Base-by-base conservation (phyloP, 441 rosid species). In the Bocquillonia castaneifolia region DNA sequence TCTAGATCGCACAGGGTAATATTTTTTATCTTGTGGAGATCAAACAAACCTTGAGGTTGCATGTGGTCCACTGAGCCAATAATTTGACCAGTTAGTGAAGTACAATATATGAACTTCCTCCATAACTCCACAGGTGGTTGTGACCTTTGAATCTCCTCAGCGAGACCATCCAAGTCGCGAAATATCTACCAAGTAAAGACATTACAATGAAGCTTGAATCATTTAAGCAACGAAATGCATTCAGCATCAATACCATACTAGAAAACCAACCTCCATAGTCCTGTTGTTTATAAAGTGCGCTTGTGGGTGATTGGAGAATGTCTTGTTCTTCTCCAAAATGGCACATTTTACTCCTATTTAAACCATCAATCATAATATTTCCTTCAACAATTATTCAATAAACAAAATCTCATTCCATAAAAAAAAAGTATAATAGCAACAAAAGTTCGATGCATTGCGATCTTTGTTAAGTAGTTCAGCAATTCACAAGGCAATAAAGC, bases 281-380 rank as follows among this genome's bases (percentile, higher is more conserved):
- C 97, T 85, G 63, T 91, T 94, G 82, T 93, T 93, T 83, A 93
- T 91, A 71, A 93, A 93, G 77, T 93, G 99, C n/a, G 99, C 96
- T 79, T 90, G 92, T 6, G 99, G 97, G 64, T 93, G 96, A 70
- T 76, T 79, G 0, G 96, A 86, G 74, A 94, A 86, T 54, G 74
- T 77, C 73, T 71, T 79, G 74, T 72, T 83, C 81, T 90, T 94
- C 89, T 94, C 99, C 77, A 94, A 66, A 71, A 94, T 67, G 44
- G 86, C 69, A 79, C 96, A 91, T 69, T 78, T 81, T 63, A 94
- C 84, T 61, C 99, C 94, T 94, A 78, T 57, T 77, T 39, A 52
- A 51, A 71, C n/a, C 78, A 70, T 66, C 26, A 57, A 67, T 20
- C 63, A 66, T 39, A 31, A 39, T 52, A 3, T 1, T 25, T 42